Evolutionary conservation across 495 filamentous ascomycete genomes (phyloP).

Genomic region (Talaromyces adpressus): DNA sequence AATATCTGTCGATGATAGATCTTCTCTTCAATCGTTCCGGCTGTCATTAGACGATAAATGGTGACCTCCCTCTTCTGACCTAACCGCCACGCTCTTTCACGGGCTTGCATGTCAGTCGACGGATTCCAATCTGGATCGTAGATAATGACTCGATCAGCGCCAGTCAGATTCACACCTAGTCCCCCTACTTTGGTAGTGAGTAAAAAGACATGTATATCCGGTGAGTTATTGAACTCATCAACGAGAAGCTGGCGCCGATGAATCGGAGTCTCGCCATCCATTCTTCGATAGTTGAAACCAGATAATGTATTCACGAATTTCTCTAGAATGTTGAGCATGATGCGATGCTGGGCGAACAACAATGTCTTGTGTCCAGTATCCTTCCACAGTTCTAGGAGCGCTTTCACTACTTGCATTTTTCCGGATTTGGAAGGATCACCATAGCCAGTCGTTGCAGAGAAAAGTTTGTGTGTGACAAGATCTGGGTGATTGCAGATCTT

Average conservation of each 20-base stretch:
- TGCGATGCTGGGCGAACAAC: conserved; percentile 81
- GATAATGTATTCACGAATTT: conserved; percentile 59
- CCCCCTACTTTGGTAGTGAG: conserved; percentile 94
- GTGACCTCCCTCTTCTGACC: conserved; percentile 92
- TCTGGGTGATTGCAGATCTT: conserved; percentile 99
- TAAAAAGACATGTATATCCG: conserved; percentile 77
- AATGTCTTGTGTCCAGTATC: conserved; percentile 82
- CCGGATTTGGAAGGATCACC: conserved; percentile 70
- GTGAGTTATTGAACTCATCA: conserved; percentile 82
- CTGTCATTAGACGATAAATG: conserved; percentile 93
- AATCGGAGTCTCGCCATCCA: conserved; percentile 88
- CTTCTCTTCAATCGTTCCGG: conserved; percentile 96
- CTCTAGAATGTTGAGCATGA: conserved; percentile 91
- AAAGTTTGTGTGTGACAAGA: conserved; percentile 57
- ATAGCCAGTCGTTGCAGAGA: conserved; percentile 58
- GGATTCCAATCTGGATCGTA: conserved; percentile 99
- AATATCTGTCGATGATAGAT: conserved; percentile 98
- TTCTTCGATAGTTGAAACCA: conserved; percentile 72
- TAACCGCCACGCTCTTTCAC: conserved; percentile 93
- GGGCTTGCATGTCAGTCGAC: conserved; percentile 85
- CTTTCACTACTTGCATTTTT: conserved; percentile 90
- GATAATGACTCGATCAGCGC: conserved; percentile 92
- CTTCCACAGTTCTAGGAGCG: conserved; percentile 79
- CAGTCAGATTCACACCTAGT: conserved; percentile 87
- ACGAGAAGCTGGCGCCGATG: conserved; percentile 76